A percentile compares a stretch with the other conserved stretches of the same genome.
phyloP scores from a whole-genome alignment of 257 asterid species.

The Ocimum tenuiflorum region DNA sequence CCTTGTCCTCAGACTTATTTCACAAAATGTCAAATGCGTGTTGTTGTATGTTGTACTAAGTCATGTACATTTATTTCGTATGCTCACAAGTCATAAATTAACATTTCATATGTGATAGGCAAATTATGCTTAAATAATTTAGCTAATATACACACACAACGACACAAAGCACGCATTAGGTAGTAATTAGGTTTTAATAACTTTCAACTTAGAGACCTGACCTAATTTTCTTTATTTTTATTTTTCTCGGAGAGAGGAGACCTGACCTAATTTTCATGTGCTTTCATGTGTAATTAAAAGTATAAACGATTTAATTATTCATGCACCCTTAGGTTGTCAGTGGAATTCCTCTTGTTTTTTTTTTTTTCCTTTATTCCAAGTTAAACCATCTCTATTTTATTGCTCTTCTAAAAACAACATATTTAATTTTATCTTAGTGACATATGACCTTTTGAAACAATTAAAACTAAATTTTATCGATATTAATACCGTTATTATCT shows the following conservation, averaged over 20 bases:
- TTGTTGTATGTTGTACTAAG: neutral
- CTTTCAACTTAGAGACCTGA: conserved; percentile 8
- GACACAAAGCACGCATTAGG: conserved; percentile 18
- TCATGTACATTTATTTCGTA: neutral
- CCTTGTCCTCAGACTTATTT: no score
- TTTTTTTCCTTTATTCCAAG: neutral
- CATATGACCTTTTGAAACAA: no score
- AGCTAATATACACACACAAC: neutral
- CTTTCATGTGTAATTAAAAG: neutral
- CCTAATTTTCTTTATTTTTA: neutral
- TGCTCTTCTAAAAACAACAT: no score
- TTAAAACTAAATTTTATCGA: no score
- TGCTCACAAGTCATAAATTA: neutral
- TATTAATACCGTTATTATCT: no score
- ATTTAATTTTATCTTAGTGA: no score
- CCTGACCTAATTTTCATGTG: neutral
- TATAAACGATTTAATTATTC: neutral
- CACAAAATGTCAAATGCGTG: neutral
- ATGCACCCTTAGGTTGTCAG: neutral
- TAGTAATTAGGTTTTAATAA: conserved; percentile 6
- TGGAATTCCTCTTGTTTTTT: neutral
- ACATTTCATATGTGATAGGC: neutral
- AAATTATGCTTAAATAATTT: neutral
- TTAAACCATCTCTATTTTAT: no score
- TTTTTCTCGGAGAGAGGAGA: neutral